Conservation (phyloP, 2,329 filamentous ascomycete genomes). For the Daldinia eschscholtzii region DNA sequence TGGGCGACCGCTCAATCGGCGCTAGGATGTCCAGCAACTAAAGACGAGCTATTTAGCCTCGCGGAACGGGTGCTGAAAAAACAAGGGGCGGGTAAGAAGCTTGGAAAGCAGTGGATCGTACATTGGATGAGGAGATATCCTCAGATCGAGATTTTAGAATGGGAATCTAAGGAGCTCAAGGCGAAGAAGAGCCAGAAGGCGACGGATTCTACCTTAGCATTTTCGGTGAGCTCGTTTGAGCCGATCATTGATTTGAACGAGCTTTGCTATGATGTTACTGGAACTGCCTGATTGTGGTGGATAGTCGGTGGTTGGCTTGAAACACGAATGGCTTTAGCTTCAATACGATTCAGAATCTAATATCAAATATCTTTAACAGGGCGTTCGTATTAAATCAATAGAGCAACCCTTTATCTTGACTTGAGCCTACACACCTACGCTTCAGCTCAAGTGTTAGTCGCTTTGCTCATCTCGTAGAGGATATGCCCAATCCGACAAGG, state of each 20-base stretch:
- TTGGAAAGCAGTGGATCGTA: constrained; percentile 49
- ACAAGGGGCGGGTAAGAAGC: constrained; percentile 32
- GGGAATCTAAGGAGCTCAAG: constrained; percentile 32
- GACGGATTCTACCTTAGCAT: constrained; percentile 1
- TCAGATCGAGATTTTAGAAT: constrained; percentile 42
- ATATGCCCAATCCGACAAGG: background rate
- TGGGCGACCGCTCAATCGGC: constrained; percentile 45
- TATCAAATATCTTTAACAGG: background rate
- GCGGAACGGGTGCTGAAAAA: constrained; percentile 45
- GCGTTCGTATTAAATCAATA: background rate
- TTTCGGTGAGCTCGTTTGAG: constrained; percentile 21
- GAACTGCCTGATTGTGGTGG: background rate
- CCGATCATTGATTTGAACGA: constrained; percentile 11
- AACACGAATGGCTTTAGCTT: background rate
- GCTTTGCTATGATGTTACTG: constrained; percentile 13
- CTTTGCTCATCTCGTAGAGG: background rate
- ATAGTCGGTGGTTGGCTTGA: background rate
- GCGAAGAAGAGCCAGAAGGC: constrained; percentile 7
- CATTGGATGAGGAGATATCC: constrained; percentile 48
- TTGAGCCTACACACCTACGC: background rate
- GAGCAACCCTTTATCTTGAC: background rate
- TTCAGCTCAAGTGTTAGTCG: background rate
- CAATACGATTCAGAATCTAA: background rate
- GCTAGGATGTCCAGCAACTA: constrained; percentile 46
- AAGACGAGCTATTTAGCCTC: constrained; percentile 46